Evolutionary conservation across 805 yeast species (phyloP).

Genomic region (Ogataea pini): DNA sequence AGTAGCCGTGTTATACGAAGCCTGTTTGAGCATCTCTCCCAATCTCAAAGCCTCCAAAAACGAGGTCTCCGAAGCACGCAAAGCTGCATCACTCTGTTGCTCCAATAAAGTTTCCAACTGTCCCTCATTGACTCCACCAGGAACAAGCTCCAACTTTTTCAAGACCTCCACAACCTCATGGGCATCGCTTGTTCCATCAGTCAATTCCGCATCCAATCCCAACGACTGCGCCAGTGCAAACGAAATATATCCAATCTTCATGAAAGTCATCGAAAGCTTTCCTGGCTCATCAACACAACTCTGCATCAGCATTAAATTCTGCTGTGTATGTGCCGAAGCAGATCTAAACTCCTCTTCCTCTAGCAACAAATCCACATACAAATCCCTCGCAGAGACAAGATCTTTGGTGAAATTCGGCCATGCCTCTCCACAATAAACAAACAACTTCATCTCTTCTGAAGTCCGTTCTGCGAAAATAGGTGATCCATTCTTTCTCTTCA

Average conservation of each 20-base stretch:
- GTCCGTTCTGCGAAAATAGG: slow-evolving; percentile 24
- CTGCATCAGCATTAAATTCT: slow-evolving; percentile 19
- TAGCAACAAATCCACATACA: slow-evolving; percentile 29
- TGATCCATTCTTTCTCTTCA: slow-evolving; percentile 22
- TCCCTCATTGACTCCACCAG: not conserved
- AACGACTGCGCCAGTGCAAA: slow-evolving; percentile 15
- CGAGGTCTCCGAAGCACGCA: slow-evolving; percentile 15
- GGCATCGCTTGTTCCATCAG: not conserved
- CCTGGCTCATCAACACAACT: slow-evolving; percentile 23
- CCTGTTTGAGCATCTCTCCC: slow-evolving; percentile 13
- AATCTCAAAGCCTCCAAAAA: slow-evolving; percentile 18
- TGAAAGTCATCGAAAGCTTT: slow-evolving; percentile 17
- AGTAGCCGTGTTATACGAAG: slow-evolving; percentile 12
- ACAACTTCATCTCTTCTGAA: slow-evolving; percentile 24
- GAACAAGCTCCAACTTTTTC: not conserved
- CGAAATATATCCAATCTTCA: slow-evolving; percentile 20
- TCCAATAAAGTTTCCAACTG: slow-evolving; percentile 3
- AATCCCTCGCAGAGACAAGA: slow-evolving; percentile 28
- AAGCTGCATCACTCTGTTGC: slow-evolving; percentile 11
- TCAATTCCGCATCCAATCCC: slow-evolving; percentile 2
- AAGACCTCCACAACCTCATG: not conserved
- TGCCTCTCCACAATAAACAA: slow-evolving; percentile 26
- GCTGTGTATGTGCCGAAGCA: slow-evolving; percentile 17
- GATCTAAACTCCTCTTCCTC: slow-evolving; percentile 25
- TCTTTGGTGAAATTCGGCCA: slow-evolving; percentile 32